These are phyloP conservation scores for Tricholoma flavovirens DNA, from an alignment of 768 basidiomycete species.

Conservation along the genomic window DNA sequence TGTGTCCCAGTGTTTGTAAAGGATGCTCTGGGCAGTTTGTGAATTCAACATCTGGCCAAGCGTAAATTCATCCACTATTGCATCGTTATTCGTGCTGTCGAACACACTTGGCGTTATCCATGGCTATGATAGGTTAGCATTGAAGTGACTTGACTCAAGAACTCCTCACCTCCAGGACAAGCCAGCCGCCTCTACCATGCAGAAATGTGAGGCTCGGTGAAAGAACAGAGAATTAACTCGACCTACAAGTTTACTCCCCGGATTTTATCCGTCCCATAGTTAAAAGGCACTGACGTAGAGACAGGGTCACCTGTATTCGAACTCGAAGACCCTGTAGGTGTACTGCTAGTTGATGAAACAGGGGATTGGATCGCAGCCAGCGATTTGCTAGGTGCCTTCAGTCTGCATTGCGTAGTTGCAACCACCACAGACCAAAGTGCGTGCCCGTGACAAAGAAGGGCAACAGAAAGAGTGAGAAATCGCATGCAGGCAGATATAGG, in stretches of 20 bases:
- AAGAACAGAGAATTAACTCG: not conserved
- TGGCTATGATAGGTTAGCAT: conserved; percentile 34
- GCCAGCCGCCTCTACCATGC: conserved; percentile 46
- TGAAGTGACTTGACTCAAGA: not conserved
- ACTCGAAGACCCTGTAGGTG: conserved; percentile 6
- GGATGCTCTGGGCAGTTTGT: conserved; percentile 33
- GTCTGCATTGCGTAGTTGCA: conserved; percentile 27
- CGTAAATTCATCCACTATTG: conserved; percentile 58
- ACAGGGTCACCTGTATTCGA: conserved; percentile 9
- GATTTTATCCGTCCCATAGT: conserved; percentile 39
- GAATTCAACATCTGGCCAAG: conserved; percentile 48
- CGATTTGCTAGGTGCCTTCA: conserved; percentile 12
- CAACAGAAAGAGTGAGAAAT: conserved; percentile 13
- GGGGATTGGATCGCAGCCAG: conserved; percentile 2
- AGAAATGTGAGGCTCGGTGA: not conserved
- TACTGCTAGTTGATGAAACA: conserved; percentile 1
- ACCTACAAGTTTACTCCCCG: conserved; percentile 61
- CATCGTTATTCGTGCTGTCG: conserved; percentile 49
- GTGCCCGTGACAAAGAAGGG: conserved; percentile 17
- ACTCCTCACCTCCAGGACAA: conserved; percentile 49
- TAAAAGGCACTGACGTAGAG: conserved; percentile 28
- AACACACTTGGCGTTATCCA: conserved; percentile 80
- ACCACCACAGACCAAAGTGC: conserved; percentile 12
- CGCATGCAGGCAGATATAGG: conserved; percentile 8
- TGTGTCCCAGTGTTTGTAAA: conserved; percentile 54